These are phyloP conservation scores for Picea abies DNA, from an alignment of 83 land plant species.

Conservation along the genomic window DNA sequence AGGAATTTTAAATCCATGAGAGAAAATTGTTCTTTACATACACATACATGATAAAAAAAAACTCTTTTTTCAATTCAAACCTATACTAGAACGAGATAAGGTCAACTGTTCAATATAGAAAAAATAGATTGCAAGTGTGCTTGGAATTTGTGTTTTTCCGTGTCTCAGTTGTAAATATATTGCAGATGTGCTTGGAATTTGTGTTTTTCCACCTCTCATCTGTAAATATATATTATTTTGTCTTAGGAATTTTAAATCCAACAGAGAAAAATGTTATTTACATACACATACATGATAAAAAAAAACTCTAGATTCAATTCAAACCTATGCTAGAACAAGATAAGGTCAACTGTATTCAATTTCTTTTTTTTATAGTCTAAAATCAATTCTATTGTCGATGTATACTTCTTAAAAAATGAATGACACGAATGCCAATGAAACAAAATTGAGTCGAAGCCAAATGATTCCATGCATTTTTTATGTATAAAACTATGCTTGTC, in stretches of 20 bases:
- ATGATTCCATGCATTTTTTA: constrained; percentile 4
- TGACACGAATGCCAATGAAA: background rate
- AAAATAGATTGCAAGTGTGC: no score
- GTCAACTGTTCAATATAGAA: background rate
- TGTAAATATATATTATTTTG: no score
- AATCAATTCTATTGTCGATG: background rate
- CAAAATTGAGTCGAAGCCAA: background rate
- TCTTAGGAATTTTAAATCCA: no score
- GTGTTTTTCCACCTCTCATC: no score
- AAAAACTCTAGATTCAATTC: background rate
- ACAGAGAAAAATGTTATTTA: no score
- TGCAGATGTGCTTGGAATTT: no score
- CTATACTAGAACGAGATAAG: background rate
- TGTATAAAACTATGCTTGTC: background rate
- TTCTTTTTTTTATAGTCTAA: background rate
- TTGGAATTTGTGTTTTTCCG: no score
- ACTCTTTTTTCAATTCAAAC: background rate
- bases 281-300: background rate
- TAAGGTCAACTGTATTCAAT: background rate
- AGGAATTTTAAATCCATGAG: no score
- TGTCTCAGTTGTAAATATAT: no score
- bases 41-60: background rate
- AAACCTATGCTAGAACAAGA: background rate
- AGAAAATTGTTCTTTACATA: no score
- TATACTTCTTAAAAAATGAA: background rate